Base-by-base conservation (phyloP, 768 basidiomycete species). In the Albatrellus ellisii region DNA sequence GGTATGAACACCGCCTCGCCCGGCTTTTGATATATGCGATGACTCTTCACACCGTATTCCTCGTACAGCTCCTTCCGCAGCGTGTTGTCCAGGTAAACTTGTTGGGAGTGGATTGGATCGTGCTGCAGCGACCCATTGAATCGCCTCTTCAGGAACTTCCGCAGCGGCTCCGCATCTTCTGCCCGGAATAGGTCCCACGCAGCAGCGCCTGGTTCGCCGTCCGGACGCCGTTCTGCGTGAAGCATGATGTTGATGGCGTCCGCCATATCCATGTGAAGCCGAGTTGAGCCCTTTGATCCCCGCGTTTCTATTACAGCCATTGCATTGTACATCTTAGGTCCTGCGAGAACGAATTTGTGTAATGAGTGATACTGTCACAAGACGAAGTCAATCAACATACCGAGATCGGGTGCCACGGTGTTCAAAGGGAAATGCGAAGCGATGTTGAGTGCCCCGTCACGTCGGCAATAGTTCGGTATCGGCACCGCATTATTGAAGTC, bases 1-100 rank as follows among this genome's bases (percentile, higher is more conserved):
- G 92, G 92, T 46, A 98, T 89, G 59, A 95, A 91, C 10, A 98
- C 79, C 0, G 89, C 92, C 55, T 98, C 85, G 15, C 90, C 90
- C 2, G 87, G 86, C 50, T 73, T 71, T 60, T 98, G 94, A 59
- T 90, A 92, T 15, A 97, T 70, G 42, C 90, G 64, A 62, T 77
- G 81, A 47, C 84, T 83, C 62, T 63, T 73, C 22, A 97, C 86
- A 2, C 79, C 79, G 44, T 68, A 67, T 49, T 74, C 60, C 3
- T 77, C 72, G 52, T 56, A 80, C 29, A 98, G 61, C 57, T 81
- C 72, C 56, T 70, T 69, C 51, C 87, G 68, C 52, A 87, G 52
- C 3, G 62, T 58, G 32, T 71, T 62, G 56, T 94, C 85, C 39
- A 98, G 63, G 57, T 91, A 98, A 56, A 86, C 78, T 50, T 79